These are phyloP conservation scores for Arbutus unedo DNA, from an alignment of 148 eudicot species.

Conservation along the genomic window DNA sequence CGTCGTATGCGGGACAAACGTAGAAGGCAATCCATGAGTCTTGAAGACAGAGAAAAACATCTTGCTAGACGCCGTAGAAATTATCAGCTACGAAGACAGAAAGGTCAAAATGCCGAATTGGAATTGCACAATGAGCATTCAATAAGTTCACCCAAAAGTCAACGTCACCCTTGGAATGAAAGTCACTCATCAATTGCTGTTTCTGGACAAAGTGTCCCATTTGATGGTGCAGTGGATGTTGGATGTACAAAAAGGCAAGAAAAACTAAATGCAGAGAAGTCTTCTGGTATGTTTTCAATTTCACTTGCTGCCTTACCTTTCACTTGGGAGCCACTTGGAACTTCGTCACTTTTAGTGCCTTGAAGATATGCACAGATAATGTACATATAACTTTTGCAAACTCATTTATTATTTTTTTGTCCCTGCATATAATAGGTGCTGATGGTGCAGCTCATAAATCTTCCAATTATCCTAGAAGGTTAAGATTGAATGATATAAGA, in stretches of 20 bases:
- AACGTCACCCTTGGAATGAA: background rate
- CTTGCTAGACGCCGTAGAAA: slow-evolving; percentile 65
- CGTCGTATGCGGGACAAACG: slow-evolving; percentile 50
- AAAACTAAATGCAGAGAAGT: background rate
- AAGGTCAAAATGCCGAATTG: slow-evolving; percentile 37
- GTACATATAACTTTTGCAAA: background rate
- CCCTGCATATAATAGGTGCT: slow-evolving; percentile 4
- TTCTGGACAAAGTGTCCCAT: background rate
- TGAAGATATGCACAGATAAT: too few relatives aligned
- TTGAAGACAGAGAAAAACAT: slow-evolving; percentile 52
- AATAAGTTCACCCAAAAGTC: background rate
- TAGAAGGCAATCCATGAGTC: slow-evolving; percentile 60
- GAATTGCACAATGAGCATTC: background rate
- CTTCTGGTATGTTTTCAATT: background rate
- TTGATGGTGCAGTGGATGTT: background rate
- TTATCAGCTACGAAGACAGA: slow-evolving; percentile 51
- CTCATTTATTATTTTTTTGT: background rate
- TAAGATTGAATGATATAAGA: slow-evolving; percentile 37
- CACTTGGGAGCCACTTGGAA: background rate
- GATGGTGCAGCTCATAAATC: slow-evolving; percentile 15
- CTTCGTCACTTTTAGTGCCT: background rate
- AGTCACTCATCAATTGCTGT: slow-evolving; percentile 5
- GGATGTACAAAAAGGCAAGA: background rate
- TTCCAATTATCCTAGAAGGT: slow-evolving; percentile 20
- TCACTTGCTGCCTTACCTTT: too few relatives aligned